Percentiles rank a stretch among this genome's conserved stretches.
phyloP scores from a whole-genome alignment of 2,329 filamentous ascomycete species.

The Alternaria rosae region DNA sequence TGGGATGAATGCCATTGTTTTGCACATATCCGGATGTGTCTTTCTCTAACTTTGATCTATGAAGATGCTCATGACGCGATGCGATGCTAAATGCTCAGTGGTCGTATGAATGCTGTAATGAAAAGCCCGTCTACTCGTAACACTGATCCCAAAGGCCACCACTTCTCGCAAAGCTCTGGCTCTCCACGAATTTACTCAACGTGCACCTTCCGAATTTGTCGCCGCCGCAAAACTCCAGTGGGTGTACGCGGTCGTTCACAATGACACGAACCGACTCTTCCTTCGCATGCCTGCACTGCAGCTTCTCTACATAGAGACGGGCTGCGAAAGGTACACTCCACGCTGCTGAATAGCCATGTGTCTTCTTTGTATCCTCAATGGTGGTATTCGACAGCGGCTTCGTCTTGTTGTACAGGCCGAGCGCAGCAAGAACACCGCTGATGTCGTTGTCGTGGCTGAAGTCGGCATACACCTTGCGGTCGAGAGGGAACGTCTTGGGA shows the following conservation, averaged over 20 bases:
- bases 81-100: neutral
- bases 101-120: neutral
- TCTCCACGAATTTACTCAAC: constrained; percentile 74
- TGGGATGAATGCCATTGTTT: neutral
- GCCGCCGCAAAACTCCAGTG: constrained; percentile 72
- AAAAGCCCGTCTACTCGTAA: constrained; percentile 20
- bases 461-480: constrained; percentile 76
- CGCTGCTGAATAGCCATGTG: constrained; percentile 74
- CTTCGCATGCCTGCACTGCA: constrained; percentile 67
- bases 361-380: constrained; percentile 59
- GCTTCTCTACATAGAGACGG: constrained; percentile 86
- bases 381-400: constrained; percentile 55
- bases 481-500: constrained; percentile 75
- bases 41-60: neutral
- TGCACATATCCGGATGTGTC: neutral
- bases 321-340: constrained; percentile 85
- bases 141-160: constrained; percentile 80
- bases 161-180: constrained; percentile 73
- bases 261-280: constrained; percentile 81
- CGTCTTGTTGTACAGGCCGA: constrained; percentile 79
- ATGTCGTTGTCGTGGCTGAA: constrained; percentile 94
- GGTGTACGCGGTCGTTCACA: constrained; percentile 83
- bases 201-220: constrained; percentile 76
- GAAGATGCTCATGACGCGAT: neutral
- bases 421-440: constrained; percentile 74